These are phyloP conservation scores for Herpotrichia juniperi DNA, from an alignment of 2,329 filamentous ascomycete genomes.

Conservation along the genomic window DNA sequence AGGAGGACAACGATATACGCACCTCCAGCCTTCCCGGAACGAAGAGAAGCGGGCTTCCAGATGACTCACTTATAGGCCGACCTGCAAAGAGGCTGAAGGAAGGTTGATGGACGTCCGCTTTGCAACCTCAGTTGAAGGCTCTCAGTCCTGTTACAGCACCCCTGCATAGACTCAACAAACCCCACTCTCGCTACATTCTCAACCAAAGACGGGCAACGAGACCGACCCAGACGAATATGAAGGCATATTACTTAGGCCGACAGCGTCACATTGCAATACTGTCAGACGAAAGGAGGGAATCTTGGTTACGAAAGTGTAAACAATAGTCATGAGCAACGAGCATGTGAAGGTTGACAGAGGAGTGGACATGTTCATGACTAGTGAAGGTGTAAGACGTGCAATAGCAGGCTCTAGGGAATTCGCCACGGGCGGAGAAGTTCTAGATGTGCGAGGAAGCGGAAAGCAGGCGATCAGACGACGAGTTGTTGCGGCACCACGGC, in stretches of 20 bases:
- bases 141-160: neutral
- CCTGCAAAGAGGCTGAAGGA: conserved; percentile 62
- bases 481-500: too few relatives aligned
- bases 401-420: neutral
- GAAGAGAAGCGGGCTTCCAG: conserved; percentile 83
- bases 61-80: conserved; percentile 72
- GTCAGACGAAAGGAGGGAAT: neutral
- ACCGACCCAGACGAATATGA: neutral
- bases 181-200: too few relatives aligned
- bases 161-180: neutral
- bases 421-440: too few relatives aligned
- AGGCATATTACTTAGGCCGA: neutral
- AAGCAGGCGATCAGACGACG: too few relatives aligned
- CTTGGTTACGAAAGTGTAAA: neutral
- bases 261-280: neutral
- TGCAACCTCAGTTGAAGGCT: neutral
- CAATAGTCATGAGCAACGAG: neutral
- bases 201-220: neutral
- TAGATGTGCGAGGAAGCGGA: too few relatives aligned
- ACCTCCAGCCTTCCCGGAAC: conserved; percentile 88
- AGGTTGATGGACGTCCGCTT: conserved; percentile 25
- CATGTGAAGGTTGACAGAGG: neutral
- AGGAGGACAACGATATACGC: conserved; percentile 96
- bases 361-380: neutral
- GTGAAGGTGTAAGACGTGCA: neutral